phyloP scores from a whole-genome alignment of 1,284 basidiomycete genomes.

The Limonomyces culmigenus region DNA sequence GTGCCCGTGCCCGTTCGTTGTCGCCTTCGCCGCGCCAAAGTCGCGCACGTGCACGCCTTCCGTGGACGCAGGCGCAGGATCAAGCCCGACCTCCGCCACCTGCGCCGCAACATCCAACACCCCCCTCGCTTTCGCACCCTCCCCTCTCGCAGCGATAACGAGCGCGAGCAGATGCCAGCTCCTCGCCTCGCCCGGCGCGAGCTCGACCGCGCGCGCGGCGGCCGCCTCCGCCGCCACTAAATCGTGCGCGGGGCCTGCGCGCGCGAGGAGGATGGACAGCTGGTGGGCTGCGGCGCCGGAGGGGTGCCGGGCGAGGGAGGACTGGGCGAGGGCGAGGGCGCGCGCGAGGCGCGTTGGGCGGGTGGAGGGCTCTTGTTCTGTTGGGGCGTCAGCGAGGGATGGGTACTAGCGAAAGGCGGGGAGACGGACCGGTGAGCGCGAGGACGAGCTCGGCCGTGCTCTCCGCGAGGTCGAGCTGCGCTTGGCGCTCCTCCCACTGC shows the following conservation, averaged over 20 bases:
- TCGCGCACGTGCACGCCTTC: conserved; percentile 10
- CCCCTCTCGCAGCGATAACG: conserved; percentile 62
- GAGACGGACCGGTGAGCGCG: conserved; percentile 36
- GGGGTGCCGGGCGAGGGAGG: conserved; percentile 36
- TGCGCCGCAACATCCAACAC: conserved; percentile 60
- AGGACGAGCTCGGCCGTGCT: conserved; percentile 47
- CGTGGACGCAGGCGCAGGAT: conserved; percentile 13
- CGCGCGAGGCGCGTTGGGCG: conserved; percentile 41
- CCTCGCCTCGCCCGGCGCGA: conserved; percentile 53
- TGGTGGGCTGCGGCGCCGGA: conserved; percentile 61
- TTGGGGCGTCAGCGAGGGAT: neutral
- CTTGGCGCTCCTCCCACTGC: conserved; percentile 22
- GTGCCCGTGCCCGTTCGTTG: neutral
- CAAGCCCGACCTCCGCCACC: conserved; percentile 26
- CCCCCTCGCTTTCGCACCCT: conserved; percentile 67
- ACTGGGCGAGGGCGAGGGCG: conserved; percentile 40
- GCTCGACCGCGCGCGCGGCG: conserved; percentile 65
- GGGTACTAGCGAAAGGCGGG: neutral
- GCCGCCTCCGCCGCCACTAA: conserved; percentile 50
- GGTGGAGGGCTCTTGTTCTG: conserved; percentile 48
- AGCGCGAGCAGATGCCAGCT: conserved; percentile 90
- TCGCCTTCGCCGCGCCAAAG: conserved; percentile 4
- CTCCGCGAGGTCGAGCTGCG: conserved; percentile 43
- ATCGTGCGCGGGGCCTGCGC: conserved; percentile 46
- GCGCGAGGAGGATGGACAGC: conserved; percentile 61